phyloP scores from a whole-genome alignment of 2,329 filamentous ascomycete genomes.

The Claviceps digitariae region DNA sequence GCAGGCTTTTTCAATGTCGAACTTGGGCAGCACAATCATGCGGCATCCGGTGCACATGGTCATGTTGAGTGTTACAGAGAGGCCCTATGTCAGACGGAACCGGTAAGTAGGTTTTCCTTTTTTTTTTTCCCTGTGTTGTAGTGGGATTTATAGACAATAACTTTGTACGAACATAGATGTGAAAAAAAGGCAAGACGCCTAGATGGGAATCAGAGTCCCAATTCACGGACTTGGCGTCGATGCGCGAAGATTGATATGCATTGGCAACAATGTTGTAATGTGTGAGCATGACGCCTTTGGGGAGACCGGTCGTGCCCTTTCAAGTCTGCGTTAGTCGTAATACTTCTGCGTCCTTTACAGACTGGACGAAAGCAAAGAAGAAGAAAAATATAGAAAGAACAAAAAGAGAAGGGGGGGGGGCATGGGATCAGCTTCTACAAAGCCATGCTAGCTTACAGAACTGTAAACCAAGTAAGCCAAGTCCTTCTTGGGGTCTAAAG shows the following conservation, averaged over 20 bases:
- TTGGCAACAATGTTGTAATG: conserved; percentile 77
- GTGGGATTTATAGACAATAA: not conserved
- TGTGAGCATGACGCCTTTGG: conserved; percentile 81
- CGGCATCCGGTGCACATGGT: conserved; percentile 47
- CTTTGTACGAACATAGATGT: conserved; percentile 57
- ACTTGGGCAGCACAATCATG: conserved; percentile 58
- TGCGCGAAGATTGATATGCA: conserved; percentile 37
- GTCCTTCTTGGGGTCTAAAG: conserved; percentile 55
- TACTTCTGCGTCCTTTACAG: no score
- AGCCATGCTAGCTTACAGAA: conserved; percentile 28
- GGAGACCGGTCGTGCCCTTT: conserved; percentile 71
- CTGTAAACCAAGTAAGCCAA: conserved; percentile 78
- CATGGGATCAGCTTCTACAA: not conserved
- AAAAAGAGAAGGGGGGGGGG: not conserved
- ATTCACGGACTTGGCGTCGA: conserved; percentile 41
- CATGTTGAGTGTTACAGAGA: conserved; percentile 17
- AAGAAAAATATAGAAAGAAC: not conserved
- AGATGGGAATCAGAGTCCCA: conserved; percentile 59
- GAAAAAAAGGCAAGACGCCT: conserved; percentile 77
- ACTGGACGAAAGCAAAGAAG: not conserved
- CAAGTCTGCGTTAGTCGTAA: not conserved
- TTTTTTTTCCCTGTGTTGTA: not conserved
- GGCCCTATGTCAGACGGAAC: conserved; percentile 12
- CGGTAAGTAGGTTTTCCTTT: not conserved
- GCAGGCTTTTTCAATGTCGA: conserved; percentile 72